Conservation (phyloP, 2,329 filamentous ascomycete species). For the Exophiala bonariae region DNA sequence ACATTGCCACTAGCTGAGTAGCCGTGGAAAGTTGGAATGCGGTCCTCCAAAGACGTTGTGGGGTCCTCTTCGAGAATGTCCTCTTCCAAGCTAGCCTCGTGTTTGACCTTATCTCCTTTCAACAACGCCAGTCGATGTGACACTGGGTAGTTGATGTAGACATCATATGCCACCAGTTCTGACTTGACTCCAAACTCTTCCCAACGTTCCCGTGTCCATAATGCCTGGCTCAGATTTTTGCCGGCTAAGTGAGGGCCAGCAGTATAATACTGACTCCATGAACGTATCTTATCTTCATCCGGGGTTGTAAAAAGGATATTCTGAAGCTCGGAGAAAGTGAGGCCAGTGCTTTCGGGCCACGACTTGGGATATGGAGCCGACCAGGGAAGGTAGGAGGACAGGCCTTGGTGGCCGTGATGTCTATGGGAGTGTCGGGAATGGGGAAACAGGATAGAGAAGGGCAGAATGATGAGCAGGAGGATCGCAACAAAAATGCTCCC, state of each 20-base stretch:
- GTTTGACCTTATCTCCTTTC: slow-evolving; percentile 61
- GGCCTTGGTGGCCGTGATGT: slow-evolving; percentile 38
- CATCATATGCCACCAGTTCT: slow-evolving; percentile 68
- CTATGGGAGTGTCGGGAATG: too few species aligned
- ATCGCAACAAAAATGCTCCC: slow-evolving; percentile 38
- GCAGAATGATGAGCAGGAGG: slow-evolving; percentile 43
- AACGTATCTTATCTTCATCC: slow-evolving; percentile 55
- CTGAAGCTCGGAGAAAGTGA: slow-evolving; percentile 57
- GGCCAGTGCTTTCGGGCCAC: slow-evolving; percentile 45
- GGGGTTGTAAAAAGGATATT: slow-evolving; percentile 56
- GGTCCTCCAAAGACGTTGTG: slow-evolving; percentile 69
- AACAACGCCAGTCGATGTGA: slow-evolving; percentile 70
- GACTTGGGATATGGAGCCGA: slow-evolving; percentile 38
- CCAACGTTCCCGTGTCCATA: slow-evolving; percentile 76
- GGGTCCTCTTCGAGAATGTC: slow-evolving; percentile 81
- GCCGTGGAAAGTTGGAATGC: slow-evolving; percentile 89
- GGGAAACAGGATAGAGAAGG: slow-evolving; percentile 37
- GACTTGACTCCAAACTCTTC: slow-evolving; percentile 65
- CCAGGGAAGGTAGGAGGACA: slow-evolving; percentile 43
- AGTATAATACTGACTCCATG: slow-evolving; percentile 80
- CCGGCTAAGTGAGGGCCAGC: slow-evolving; percentile 74
- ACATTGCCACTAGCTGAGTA: slow-evolving; percentile 93
- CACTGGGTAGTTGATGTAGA: slow-evolving; percentile 75
- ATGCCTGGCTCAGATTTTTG: slow-evolving; percentile 73
- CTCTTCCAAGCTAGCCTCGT: slow-evolving; percentile 78